phyloP scores from a whole-genome alignment of 164 flowering plant species.

The Platanus orientalis region DNA sequence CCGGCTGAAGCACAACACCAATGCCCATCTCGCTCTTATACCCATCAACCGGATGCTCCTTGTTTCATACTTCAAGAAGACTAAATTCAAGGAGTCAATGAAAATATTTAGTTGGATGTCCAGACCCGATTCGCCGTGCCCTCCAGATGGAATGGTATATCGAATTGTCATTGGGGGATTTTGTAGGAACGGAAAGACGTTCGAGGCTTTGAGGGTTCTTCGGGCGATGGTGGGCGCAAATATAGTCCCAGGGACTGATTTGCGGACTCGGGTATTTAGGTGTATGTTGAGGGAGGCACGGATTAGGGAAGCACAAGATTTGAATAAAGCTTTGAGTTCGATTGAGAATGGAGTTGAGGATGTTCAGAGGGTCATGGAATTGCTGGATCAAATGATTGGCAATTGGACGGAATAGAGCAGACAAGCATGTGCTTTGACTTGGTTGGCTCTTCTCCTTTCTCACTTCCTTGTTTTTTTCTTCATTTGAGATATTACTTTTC shows the following conservation, averaged over 20 bases:
- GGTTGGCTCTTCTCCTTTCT: not conserved
- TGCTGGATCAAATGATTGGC: slow-evolving; percentile 34
- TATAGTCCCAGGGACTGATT: slow-evolving; percentile 17
- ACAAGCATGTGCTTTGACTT: not conserved
- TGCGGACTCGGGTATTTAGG: slow-evolving; percentile 24
- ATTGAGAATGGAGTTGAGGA: slow-evolving; percentile 13
- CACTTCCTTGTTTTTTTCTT: not conserved
- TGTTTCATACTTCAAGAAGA: slow-evolving; percentile 23
- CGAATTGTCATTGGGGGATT: slow-evolving; percentile 31
- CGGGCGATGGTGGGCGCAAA: slow-evolving; percentile 28
- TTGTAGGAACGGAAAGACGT: slow-evolving; percentile 20
- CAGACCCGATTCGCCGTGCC: slow-evolving; percentile 28
- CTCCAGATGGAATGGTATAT: slow-evolving; percentile 10
- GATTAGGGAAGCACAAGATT: slow-evolving; percentile 35
- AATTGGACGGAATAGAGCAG: slow-evolving; percentile 30
- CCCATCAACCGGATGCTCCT: slow-evolving; percentile 28
- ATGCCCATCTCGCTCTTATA: slow-evolving; percentile 12
- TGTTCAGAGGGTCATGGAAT: slow-evolving; percentile 8
- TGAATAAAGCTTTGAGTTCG: slow-evolving; percentile 24
- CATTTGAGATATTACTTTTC: not conserved
- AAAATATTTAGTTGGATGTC: slow-evolving; percentile 37
- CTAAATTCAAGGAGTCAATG: slow-evolving; percentile 28
- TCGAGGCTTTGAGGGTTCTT: slow-evolving; percentile 35
- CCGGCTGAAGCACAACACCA: slow-evolving; percentile 28
- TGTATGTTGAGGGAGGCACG: slow-evolving; percentile 46